Percentiles rank a stretch among this genome's conserved stretches.
Conservation (phyloP, 1,284 basidiomycete genomes). For the Sporisorium exsertum region DNA sequence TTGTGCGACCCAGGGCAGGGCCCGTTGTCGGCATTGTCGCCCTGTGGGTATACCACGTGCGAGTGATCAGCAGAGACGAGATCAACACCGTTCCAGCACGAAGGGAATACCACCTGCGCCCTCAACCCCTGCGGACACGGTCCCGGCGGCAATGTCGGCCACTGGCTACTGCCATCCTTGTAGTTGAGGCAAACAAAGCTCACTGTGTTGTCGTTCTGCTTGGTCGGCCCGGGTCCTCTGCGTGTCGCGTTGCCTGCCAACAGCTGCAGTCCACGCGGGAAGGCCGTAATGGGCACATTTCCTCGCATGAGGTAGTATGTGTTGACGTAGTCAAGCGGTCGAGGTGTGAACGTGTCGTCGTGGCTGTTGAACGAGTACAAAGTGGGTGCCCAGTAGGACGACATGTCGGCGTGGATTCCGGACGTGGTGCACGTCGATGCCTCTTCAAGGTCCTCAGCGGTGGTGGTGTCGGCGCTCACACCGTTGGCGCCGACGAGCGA, state of each 20-base stretch:
- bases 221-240: slow-evolving; percentile 8
- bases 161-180: slow-evolving; percentile 54
- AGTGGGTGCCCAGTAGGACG: slow-evolving; percentile 72
- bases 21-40: slow-evolving; percentile 71
- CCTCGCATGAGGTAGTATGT: slow-evolving; percentile 70
- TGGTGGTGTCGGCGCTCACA: slow-evolving; percentile 24
- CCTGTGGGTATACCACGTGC: slow-evolving; percentile 69
- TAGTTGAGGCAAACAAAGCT: slow-evolving; percentile 71
- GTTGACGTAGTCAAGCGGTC: slow-evolving; percentile 45
- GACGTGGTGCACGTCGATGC: slow-evolving; percentile 69
- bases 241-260: slow-evolving; percentile 69
- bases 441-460: slow-evolving; percentile 14
- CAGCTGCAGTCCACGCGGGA: slow-evolving; percentile 71
- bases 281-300: slow-evolving; percentile 64
- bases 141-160: slow-evolving; percentile 24
- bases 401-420: slow-evolving; percentile 70
- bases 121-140: slow-evolving; percentile 69
- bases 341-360: slow-evolving; percentile 40
- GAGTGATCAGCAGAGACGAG: slow-evolving; percentile 71
- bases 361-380: slow-evolving; percentile 69
- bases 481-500: slow-evolving; percentile 68
- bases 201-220: slow-evolving; percentile 64
- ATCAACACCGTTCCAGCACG: slow-evolving; percentile 74
- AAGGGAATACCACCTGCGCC: slow-evolving; percentile 72
- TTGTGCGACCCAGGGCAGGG: slow-evolving; percentile 72